A percentile compares a stretch with the other conserved stretches of the same genome.
Evolutionary conservation across 2,329 filamentous ascomycete genomes (phyloP).

Genomic region (Fusarium guadeloupense): DNA sequence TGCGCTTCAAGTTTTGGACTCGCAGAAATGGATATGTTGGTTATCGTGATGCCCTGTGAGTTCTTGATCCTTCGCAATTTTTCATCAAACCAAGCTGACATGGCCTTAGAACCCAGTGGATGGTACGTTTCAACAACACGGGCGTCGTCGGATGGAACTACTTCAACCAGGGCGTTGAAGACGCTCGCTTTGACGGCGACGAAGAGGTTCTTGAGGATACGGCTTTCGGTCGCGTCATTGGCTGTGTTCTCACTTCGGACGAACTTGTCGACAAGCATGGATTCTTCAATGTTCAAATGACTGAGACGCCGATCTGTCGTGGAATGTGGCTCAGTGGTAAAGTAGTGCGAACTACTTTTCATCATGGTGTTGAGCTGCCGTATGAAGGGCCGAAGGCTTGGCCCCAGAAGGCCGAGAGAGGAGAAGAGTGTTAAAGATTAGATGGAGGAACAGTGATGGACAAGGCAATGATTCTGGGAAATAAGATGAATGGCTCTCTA

Average conservation of each 20-base stretch:
- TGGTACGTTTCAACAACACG: slow-evolving; percentile 11
- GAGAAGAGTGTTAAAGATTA: no score
- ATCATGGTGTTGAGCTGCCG: background rate
- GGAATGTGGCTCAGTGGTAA: background rate
- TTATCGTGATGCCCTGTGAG: slow-evolving; percentile 17
- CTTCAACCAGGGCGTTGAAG: background rate
- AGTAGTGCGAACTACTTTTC: background rate
- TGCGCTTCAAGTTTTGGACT: slow-evolving; percentile 5
- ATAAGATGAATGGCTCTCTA: background rate
- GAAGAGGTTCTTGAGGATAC: background rate
- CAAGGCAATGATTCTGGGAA: background rate
- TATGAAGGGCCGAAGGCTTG: slow-evolving; percentile 1
- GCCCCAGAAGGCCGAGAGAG: no score
- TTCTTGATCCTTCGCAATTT: accelerated
- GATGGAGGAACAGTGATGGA: background rate
- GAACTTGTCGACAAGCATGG: background rate
- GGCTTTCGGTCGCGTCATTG: background rate
- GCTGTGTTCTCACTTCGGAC: background rate
- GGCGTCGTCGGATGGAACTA: slow-evolving; percentile 4
- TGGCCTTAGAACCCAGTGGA: slow-evolving; percentile 15
- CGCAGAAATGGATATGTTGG: background rate
- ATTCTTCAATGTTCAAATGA: background rate
- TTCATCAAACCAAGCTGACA: background rate
- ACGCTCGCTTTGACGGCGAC: background rate
- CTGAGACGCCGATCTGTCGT: background rate